These are phyloP conservation scores for Spongiforma sp. DNA, from an alignment of 1,284 basidiomycete species.

Conservation along the genomic window DNA sequence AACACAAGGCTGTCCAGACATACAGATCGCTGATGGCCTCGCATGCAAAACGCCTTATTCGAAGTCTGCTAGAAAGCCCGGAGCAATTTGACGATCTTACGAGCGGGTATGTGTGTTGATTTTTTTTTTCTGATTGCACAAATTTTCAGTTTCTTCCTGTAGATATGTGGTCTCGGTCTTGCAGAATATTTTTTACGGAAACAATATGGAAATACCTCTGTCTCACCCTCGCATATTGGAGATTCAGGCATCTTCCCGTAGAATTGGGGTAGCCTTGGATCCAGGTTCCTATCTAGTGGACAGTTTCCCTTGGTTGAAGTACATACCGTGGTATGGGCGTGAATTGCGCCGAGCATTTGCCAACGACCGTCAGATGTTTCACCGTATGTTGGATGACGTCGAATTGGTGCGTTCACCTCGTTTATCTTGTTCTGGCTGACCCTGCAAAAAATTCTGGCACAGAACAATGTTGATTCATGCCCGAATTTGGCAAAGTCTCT, in stretches of 20 bases:
- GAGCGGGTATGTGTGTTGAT: not conserved
- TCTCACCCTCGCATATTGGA: conserved; percentile 12
- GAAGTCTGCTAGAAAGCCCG: conserved; percentile 9
- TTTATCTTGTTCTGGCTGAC: not conserved
- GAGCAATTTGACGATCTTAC: conserved; percentile 6
- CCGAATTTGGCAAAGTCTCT: conserved; percentile 20
- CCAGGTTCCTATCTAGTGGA: conserved; percentile 18
- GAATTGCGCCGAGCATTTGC: conserved; percentile 7
- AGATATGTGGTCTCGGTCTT: conserved; percentile 11
- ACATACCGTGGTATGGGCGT: conserved; percentile 15
- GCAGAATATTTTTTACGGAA: conserved; percentile 17
- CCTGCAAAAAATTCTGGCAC: not conserved
- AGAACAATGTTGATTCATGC: conserved; percentile 12
- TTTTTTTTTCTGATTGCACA: not conserved
- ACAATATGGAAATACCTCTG: not conserved
- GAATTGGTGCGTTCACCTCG: conserved; percentile 9
- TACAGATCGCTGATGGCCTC: conserved; percentile 9
- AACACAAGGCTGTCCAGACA: conserved; percentile 7
- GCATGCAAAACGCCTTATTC: conserved; percentile 4
- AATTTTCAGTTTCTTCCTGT: not conserved
- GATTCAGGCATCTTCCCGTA: not conserved
- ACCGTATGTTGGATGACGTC: conserved; percentile 4
- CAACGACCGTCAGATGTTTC: conserved; percentile 8
- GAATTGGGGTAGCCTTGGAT: not conserved
- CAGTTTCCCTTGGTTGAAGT: conserved; percentile 11